Percentiles rank a stretch among this genome's conserved stretches.
These are phyloP conservation scores for Arachis stenosperma DNA, from an alignment of 306 rosid genomes.

Conservation along the genomic window DNA sequence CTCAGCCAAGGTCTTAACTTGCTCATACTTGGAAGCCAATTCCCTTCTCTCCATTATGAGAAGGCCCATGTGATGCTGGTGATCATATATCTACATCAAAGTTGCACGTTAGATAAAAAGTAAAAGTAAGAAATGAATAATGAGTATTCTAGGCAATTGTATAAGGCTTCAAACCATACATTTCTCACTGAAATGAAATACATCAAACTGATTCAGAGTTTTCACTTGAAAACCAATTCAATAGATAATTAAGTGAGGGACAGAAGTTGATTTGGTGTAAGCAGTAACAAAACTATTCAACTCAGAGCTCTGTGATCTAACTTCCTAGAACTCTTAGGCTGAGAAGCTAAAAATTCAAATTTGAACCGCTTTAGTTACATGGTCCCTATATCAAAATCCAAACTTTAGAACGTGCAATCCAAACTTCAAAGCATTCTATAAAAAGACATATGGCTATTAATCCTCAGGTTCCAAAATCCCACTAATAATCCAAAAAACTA, in stretches of 20 bases:
- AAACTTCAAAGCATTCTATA: slow-evolving; percentile 17
- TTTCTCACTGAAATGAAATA: slow-evolving; percentile 25
- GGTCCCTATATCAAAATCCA: neutral
- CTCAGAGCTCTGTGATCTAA: slow-evolving; percentile 13
- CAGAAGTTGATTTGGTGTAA: neutral
- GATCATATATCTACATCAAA: slow-evolving; percentile 71
- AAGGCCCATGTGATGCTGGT: slow-evolving; percentile 98
- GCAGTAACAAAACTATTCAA: slow-evolving; percentile 17
- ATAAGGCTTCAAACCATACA: neutral
- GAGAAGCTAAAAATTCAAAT: neutral
- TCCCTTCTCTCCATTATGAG: slow-evolving; percentile 85
- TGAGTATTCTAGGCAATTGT: too few species aligned
- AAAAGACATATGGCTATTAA: neutral
- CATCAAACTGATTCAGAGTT: neutral
- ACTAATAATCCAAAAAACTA: too few species aligned
- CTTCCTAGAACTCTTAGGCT: neutral
- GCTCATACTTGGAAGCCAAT: slow-evolving; percentile 64
- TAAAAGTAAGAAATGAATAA: neutral
- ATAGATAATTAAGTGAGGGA: neutral
- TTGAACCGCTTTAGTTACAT: neutral
- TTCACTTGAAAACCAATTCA: slow-evolving; percentile 23
- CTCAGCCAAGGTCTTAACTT: slow-evolving; percentile 62
- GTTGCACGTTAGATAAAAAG: slow-evolving; percentile 28
- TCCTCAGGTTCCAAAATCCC: too few species aligned
- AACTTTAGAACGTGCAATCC: slow-evolving; percentile 1